Base-by-base conservation (phyloP, 805 yeast species). In the Wilhelminamyces savonicus region DNA sequence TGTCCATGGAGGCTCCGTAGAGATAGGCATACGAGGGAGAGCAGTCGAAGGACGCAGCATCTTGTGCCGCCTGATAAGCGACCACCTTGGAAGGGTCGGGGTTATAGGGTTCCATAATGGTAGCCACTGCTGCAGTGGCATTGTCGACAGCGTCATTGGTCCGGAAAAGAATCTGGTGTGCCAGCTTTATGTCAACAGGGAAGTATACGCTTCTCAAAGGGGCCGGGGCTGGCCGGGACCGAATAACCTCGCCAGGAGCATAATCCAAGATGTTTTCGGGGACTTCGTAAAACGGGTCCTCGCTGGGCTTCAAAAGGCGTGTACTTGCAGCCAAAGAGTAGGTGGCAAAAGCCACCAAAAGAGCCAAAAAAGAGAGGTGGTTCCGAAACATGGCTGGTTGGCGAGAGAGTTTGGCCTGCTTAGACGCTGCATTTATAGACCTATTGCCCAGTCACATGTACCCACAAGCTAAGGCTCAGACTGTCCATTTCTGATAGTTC, bases 41-140 rank as follows among this genome's bases (percentile, higher is more conserved):
- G 40, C 62, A 56, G 30, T 52, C 35, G 7, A 41, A 20, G 19
- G 35, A 35, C 1, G 58, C 43, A 15, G 59, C 37, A 36, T 56
- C 62, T 34, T 56, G 46, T 11, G 54, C 55, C 11, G 43, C 36
- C 29, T 54, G 58, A 34, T 54, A 54, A 16, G 54, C 44, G 5
- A 54, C 32, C 12, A 56, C 32, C 31, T 52, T 51, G 13, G 40
- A 22, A 4, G 50, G 38, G 36, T 54, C 48, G 4, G 55, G 48
- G 30, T 54, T 54, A 28, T 30, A 42, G 6, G 63, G 63, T 35
- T 50, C 48, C 14, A 56, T 39, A 6, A 56, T 28, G 1, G 60
- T 54, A 16, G 58, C 34, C 2, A 48, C 50, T 12, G 50, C 36
- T 3, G 49, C 54, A 7, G 37, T 36, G 5, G 59, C 45, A 13